phyloP scores from a whole-genome alignment of 352 stramenopile species.

The Lagenidium sp. region DNA sequence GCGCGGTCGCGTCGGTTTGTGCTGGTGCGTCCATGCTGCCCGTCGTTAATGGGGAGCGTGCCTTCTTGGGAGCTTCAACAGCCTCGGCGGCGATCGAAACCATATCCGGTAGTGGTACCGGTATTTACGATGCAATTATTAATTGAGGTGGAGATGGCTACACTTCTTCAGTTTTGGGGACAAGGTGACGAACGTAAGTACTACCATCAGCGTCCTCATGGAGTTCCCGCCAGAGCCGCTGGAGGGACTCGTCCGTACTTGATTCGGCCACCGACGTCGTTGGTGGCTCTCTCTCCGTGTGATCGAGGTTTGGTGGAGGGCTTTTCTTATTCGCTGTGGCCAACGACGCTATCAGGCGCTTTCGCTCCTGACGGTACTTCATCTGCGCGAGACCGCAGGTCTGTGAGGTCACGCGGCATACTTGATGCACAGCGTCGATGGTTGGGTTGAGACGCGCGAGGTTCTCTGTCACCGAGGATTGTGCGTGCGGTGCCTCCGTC shows the following conservation, averaged over 20 bases:
- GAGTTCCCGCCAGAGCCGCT: conserved; percentile 10
- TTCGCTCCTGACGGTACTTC: conserved; percentile 10
- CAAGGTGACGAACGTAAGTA: too few relatives aligned
- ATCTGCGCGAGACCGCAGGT: conserved; percentile 11
- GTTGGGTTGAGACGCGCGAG: background rate
- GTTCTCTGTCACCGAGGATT: background rate
- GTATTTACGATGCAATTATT: too few relatives aligned
- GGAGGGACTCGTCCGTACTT: background rate
- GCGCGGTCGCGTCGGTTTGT: background rate
- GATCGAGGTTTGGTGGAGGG: too few relatives aligned
- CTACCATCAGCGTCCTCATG: conserved; percentile 4
- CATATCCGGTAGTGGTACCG: too few relatives aligned
- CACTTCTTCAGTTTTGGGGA: too few relatives aligned
- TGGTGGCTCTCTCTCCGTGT: background rate
- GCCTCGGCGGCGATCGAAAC: background rate
- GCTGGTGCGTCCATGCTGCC: too few relatives aligned
- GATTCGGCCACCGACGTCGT: background rate
- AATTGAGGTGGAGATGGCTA: too few relatives aligned
- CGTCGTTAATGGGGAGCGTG: background rate
- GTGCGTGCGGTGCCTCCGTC: background rate
- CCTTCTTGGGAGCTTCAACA: conserved; percentile 4
- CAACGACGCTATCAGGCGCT: conserved; percentile 1
- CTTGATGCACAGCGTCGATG: conserved; percentile 1
- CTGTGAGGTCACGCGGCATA: conserved; percentile 7
- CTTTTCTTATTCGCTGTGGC: too few relatives aligned